Evolutionary conservation across 2,329 filamentous ascomycete species (phyloP).

Genomic region (Westerdykella sp.): DNA sequence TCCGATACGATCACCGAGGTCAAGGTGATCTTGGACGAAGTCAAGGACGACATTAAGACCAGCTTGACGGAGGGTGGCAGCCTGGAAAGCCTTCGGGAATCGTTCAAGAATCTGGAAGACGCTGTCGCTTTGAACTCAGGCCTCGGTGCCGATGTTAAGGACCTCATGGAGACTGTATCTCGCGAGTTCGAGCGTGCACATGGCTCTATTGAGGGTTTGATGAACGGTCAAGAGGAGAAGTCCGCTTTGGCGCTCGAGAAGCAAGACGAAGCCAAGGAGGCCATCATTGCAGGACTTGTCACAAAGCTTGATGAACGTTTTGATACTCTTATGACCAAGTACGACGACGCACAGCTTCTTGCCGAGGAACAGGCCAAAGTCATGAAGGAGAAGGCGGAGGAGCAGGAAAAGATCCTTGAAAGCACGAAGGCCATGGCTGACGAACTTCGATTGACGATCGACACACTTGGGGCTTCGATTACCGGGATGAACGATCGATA

Average conservation of each 20-base stretch:
- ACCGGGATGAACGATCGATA: slow-evolving; percentile 53
- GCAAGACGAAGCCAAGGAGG: slow-evolving; percentile 53
- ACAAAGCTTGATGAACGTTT: slow-evolving; percentile 69
- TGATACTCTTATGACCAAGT: slow-evolving; percentile 73
- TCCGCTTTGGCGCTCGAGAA: slow-evolving; percentile 52
- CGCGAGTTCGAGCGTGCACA: slow-evolving; percentile 83
- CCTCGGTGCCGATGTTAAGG: slow-evolving; percentile 47
- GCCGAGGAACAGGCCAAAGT: slow-evolving; percentile 69
- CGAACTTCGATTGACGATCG: slow-evolving; percentile 78
- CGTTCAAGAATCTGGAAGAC: slow-evolving; percentile 64
- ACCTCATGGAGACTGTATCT: slow-evolving; percentile 67
- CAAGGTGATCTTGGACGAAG: slow-evolving; percentile 68
- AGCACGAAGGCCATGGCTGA: slow-evolving; percentile 75
- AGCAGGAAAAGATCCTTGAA: slow-evolving; percentile 67
- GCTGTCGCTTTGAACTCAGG: slow-evolving; percentile 49
- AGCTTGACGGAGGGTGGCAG: slow-evolving; percentile 71
- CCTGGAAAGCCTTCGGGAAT: slow-evolving; percentile 52
- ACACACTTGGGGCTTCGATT: slow-evolving; percentile 67
- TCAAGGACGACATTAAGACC: slow-evolving; percentile 68
- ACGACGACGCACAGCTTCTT: slow-evolving; percentile 73
- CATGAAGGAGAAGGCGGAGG: slow-evolving; percentile 65
- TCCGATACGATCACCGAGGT: slow-evolving; percentile 73
- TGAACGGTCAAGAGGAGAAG: slow-evolving; percentile 67
- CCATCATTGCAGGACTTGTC: slow-evolving; percentile 49
- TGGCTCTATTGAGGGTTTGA: slow-evolving; percentile 69